A percentile compares a stretch with the other conserved stretches of the same genome.
Conservation (phyloP, 169 alveolate genomes). For the Neospora caninum region DNA sequence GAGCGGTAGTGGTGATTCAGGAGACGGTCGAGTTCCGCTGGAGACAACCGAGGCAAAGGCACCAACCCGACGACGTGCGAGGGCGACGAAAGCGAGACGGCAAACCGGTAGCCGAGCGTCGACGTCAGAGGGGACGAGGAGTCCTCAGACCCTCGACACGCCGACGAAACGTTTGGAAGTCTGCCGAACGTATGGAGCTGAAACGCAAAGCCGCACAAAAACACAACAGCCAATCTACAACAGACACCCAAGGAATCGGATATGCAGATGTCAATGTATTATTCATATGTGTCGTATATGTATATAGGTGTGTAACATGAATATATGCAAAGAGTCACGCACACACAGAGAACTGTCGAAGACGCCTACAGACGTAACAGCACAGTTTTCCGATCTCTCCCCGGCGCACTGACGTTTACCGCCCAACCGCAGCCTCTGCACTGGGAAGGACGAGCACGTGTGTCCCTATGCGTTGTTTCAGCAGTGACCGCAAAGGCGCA, state of each 20-base stretch:
- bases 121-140: not conserved
- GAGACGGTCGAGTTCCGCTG: slow-evolving; percentile 22
- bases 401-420: too few relatives aligned
- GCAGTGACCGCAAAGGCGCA: not conserved
- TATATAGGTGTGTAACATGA: too few relatives aligned
- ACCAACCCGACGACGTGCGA: not conserved
- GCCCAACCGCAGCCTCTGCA: too few relatives aligned
- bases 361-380: too few relatives aligned
- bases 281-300: too few relatives aligned
- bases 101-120: slow-evolving; percentile 19
- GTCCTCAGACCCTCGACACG: not conserved
- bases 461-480: too few relatives aligned
- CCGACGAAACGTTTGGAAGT: not conserved
- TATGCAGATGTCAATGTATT: not conserved
- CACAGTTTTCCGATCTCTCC: too few relatives aligned
- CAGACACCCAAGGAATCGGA: not conserved
- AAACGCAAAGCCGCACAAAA: not conserved
- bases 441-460: too few relatives aligned
- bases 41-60: slow-evolving; percentile 13
- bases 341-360: too few relatives aligned
- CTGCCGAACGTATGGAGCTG: slow-evolving; percentile 29
- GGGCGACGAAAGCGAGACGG: slow-evolving; percentile 17
- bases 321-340: too few relatives aligned
- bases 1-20: not conserved
- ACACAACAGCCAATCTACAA: not conserved